Evolutionary conservation across 108 stramenopile genomes (phyloP), one percentile per base, ranked within the genome.

Genomic region (Fragilaria crotonensis): DNA sequence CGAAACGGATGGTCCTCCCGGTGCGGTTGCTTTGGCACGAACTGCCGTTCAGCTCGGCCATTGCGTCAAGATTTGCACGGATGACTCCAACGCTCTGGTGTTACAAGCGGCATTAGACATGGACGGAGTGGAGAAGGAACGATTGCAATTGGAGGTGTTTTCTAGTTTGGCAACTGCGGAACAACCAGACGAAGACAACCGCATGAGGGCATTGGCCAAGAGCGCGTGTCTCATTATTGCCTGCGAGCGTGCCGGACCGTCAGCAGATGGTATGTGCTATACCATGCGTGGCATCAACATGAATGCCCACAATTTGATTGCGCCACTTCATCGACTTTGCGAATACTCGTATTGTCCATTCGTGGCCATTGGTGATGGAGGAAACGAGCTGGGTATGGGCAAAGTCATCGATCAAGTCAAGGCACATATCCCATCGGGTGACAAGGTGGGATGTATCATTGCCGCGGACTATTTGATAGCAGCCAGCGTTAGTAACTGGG

Each of bases 311-410:
- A 68, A 68, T 18, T 54, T 89, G 45, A 76, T 89, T 57, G 87
- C 83, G 21, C 92, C 92, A 3, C 53, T 93, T 17, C 78, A 93
- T 67, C 25, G 59, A 21, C 57, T 78, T 4, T 56, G 68, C 29
- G 29, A 17, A 2, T 67, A 41, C 14, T 26, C 21, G 45, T 60
- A 48, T 36, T 14, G 52, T 68, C 49, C 49, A 27, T 76, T 74
- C 48, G 63, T 80, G 11, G 81, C 75, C 22, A 79, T 83, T 62
- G 81, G 81, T 21, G 85, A 83, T 52, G 81, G 85, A 32, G 81
- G 92, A 26, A 93, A 89, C 56, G 92, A 93, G 57, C 62, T 93
- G 26, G 92, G 92, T 4, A 89, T 93, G 87, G 92, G 92, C 11
- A 89, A 89, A 56, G 86, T 85, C 0, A 73, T 77, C 46, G 78